Base-by-base conservation (phyloP, 2,329 filamentous ascomycete species). In the Sarocladium brachiariae region DNA sequence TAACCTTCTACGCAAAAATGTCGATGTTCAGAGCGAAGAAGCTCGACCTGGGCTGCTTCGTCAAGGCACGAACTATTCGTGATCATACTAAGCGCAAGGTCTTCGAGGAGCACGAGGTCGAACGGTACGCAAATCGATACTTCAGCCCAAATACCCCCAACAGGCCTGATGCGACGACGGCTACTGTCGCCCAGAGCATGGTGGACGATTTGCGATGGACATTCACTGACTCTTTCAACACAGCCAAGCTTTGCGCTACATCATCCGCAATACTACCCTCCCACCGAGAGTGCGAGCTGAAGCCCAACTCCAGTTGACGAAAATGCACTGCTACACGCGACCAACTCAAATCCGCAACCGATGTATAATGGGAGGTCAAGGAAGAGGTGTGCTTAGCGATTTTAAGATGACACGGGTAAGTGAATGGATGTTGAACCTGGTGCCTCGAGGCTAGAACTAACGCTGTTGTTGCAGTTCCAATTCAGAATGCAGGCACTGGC, bases 51-150 rank as follows among this genome's bases (percentile, higher is more conserved):
- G 84, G 87, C 66, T 89, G 89, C 66, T 96, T 87, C 65, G 70
- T 95, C 72, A 96, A 96, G 65, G 81, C 86, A 66, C 85, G 86
- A 58, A 80, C 88, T 58, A 86, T 99, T 65, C 89, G 93, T 61
- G 93, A 99, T 70, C 89, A 97, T 73, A 91, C 90, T 51, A 99
- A 97, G 81, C 87, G 93, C 62, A 92, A 95, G 73, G 88, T 90
- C 53, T 96, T 91, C 63, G 87, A 86, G 64, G 77, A 89, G 65
- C 75, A 86, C 64, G 93, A 99, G 74, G 82, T 90, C 4, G 87
- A 96, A 72, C 86, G 92, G 91, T 95, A 75, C 56, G 68, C 56
- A 5, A n/a, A n/a, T n/a, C n/a, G n/a, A n/a, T n/a, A n/a, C n/a
- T n/a, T n/a, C n/a, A n/a, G n/a, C n/a, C n/a, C n/a, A n/a, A n/a